Base-by-base conservation (phyloP, 2,329 filamentous ascomycete genomes). In the Botrytis deweyae region DNA sequence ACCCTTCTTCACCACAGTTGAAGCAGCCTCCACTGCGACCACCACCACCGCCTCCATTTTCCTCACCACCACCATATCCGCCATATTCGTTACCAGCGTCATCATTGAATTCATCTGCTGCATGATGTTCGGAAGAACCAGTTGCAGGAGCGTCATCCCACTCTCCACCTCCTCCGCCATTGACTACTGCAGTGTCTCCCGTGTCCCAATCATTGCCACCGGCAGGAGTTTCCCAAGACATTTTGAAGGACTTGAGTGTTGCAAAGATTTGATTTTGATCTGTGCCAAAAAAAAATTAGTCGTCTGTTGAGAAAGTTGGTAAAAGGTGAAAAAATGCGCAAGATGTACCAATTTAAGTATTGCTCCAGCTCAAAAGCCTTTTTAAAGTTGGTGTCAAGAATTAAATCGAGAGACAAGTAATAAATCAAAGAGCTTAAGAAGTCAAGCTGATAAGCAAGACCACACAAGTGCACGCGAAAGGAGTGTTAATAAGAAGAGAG, bases 1-100 rank as follows among this genome's bases (percentile, higher is more conserved):
- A 70, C 67, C 89, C 90, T 71, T 89, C 87, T 63, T 87, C 81
- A 38, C 89, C 89, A 77, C 90, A 92, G 82, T 90, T 90, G 85
- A 83, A 90, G 83, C 88, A 90, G 63, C 83, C 84, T 36, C 76
- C 80, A 73, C 74, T 72, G 25, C 73, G 70, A n/a, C 65, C 49
- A 61, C 10, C 75, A 73, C 72, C 66, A 33, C 68, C 75, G 25
- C 40, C 70, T 71, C 61, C 72, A 74, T 52, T 36, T 68, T 71
- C 44, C 46, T 52, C 42, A 18, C 58, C 71, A 64, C 62, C 62
- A 67, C 36, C 62, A n/a, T 71, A 69, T 12, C 52, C 70, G 12
- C 42, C 49, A 49, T 46, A 49, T 10, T 20, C 64, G 22, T 58
- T 29, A n/a, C 40, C 36, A 18, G 63, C 18, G 58, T 49, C 70